phyloP scores from a whole-genome alignment of 2,329 filamentous ascomycete species.

The Metarhizium album region DNA sequence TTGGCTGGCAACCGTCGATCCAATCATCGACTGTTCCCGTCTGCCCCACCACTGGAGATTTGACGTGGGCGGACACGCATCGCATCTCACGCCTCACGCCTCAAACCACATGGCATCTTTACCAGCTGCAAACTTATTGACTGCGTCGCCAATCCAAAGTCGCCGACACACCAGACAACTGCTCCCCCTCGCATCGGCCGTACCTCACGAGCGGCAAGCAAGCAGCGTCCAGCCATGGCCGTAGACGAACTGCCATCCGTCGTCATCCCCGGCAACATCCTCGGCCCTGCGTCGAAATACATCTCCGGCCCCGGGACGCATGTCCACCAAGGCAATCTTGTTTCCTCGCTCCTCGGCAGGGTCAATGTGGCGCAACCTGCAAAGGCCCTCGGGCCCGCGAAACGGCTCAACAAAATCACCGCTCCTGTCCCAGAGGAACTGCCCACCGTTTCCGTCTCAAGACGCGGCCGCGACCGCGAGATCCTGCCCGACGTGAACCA shows the following conservation, averaged over 20 bases:
- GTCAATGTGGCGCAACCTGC: slow-evolving; percentile 44
- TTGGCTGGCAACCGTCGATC: no score
- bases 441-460: slow-evolving; percentile 45
- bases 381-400: slow-evolving; percentile 38
- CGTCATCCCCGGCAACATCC: slow-evolving; percentile 70
- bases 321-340: slow-evolving; percentile 62
- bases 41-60: no score
- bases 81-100: no score
- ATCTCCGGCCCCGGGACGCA: slow-evolving; percentile 75
- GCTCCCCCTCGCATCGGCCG: no score
- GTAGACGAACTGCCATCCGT: slow-evolving; percentile 34
- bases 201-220: not conserved
- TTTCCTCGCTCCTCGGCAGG: slow-evolving; percentile 71
- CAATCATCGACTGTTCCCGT: no score
- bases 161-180: not conserved
- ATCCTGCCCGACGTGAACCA: slow-evolving; percentile 74
- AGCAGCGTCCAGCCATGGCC: slow-evolving; percentile 16
- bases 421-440: slow-evolving; percentile 32
- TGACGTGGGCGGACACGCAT: no score
- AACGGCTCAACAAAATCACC: slow-evolving; percentile 49
- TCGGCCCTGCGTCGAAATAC: slow-evolving; percentile 59
- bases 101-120: no score
- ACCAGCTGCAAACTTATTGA: no score
- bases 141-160: not conserved
- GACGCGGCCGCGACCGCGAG: slow-evolving; percentile 46